Base-by-base conservation (phyloP, 768 basidiomycete species). In the Lactifluus pinguis region DNA sequence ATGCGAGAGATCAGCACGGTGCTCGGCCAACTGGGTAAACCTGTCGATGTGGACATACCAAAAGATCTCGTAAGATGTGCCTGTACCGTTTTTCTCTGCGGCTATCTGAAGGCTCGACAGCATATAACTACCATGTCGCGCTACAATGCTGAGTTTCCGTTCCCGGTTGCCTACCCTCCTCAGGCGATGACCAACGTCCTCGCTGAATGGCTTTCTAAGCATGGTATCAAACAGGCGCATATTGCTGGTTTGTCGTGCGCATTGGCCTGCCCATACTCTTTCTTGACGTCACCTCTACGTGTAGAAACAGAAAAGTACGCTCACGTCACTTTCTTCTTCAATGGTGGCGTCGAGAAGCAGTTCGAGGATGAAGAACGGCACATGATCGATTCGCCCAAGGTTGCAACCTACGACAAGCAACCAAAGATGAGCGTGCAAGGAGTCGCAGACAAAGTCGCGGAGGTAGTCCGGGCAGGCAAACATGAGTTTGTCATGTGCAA, bases 281-380 rank as follows among this genome's bases (percentile, higher is more conserved):
- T 49, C 34, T 30, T 53, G 29, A 11, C 39, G 14, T 56, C 54
- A 34, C 21, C 30, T 11, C 54, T 55, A 6, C 38, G 17, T 30
- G 3, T 69, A 82, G 94, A 97, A 72, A 95, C 94, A n/a, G 94
- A 95, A 72, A 95, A 98, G 75, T 98, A 95, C 72, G 93, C 93
- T 2, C 94, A 98, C 70, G 91, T 98, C 57, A 98, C 94, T 0
- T 95, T 97, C 79, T 97, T 95, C 82, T 95, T 97, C 82, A 97
- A 95, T 73, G 95, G 94, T 14, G 94, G 94, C 58, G 85, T 93
- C 32, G 95, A 97, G 77, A 90, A 93, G 70, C 90, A 95, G 68
- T 98, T 90, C 73, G 77, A 81, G 14, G 72, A 76, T 38, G 95
- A 97, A 70, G 87, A 90, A 66, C 79, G 95, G 15, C 79, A 85